phyloP scores from a whole-genome alignment of 345 rosid species.

The Corchorus capsularis region DNA sequence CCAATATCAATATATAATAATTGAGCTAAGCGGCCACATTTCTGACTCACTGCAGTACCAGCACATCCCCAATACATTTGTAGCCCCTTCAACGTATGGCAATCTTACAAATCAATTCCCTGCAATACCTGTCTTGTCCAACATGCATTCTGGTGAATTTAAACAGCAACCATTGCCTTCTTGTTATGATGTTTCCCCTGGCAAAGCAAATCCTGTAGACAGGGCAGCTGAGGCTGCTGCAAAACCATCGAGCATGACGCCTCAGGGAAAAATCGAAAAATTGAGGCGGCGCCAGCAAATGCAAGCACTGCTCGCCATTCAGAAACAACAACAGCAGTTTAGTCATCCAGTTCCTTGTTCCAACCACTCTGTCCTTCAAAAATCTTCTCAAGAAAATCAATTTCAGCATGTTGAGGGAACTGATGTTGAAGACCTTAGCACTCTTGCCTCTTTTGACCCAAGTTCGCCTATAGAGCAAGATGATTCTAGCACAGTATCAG shows the following conservation, averaged over 20 bases:
- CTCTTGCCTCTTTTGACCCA: constrained; percentile 57
- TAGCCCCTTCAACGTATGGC: constrained; percentile 50
- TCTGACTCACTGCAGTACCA: constrained; percentile 53
- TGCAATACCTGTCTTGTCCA: constrained; percentile 50
- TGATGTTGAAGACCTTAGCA: constrained; percentile 44
- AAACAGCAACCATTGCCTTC: constrained; percentile 50
- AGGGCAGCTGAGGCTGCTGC: constrained; percentile 42
- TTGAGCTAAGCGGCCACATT: no score
- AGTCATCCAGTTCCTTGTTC: constrained; percentile 42
- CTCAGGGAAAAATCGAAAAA: constrained; percentile 92
- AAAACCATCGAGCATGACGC: constrained; percentile 76
- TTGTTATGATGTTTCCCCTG: constrained; percentile 50
- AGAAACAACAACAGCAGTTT: constrained; percentile 80
- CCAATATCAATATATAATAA: background rate
- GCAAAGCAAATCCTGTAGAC: constrained; percentile 38
- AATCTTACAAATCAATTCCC: constrained; percentile 57
- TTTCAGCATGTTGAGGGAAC: constrained; percentile 49
- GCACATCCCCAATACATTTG: constrained; percentile 47
- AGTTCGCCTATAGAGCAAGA: constrained; percentile 59
- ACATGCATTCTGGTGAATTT: constrained; percentile 48
- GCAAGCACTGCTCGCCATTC: constrained; percentile 97
- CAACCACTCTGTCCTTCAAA: constrained; percentile 46
- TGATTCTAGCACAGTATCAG: constrained; percentile 48
- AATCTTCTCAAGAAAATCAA: constrained; percentile 45
- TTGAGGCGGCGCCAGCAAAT: constrained; percentile 90